Base-by-base conservation (phyloP, 2,329 filamentous ascomycete species). In the Diaporthe nobilis region DNA sequence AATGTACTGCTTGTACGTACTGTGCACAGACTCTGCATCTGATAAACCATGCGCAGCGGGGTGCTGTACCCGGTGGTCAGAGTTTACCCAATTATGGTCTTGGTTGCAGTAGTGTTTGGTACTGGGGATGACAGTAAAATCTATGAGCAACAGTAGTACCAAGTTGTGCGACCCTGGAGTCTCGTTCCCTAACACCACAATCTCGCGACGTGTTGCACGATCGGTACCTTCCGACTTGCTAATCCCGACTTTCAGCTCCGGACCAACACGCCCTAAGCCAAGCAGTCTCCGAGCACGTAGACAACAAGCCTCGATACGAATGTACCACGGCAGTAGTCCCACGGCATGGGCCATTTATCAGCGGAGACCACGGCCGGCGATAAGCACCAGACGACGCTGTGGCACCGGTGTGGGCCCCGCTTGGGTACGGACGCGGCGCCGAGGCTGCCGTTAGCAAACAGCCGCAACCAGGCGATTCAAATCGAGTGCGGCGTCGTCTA, bases 41-140 rank as follows among this genome's bases (percentile, higher is more conserved):
- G 65, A 70, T 70, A 55, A 39, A 20, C 17, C n/a, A 70, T 53
- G 65, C 12, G 10, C 17, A 9, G 37, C 39, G 10, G 47, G 65
- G 65, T 68, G 47, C 65, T 12, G 47, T 68, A 68, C 65, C 65
- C 65, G 65, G 28, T 37, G 44, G 20, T 39, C 47, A 53, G 60
- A 65, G 22, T 20, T 65, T 10, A 28, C n/a, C n/a, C 61, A n/a
- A 5, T 49, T 49, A 20, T 49, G 58, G 63, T 37, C 47, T 53
- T 22, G 44, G 47, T 25, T 42, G 65, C 65, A 68, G 44, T 53
- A 68, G 65, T 53, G 13, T 37, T 39, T 53, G 28, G n/a, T 22
- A 39, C 4, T 68, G 28, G 20, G 65, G 20, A 53, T 25, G 44
- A 25, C 34, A 34, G 34, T 15, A 13, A 39, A 37, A 44, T 63